phyloP scores from a whole-genome alignment of 176 grass and related monocot species.

The Calamus simplicifolius region DNA sequence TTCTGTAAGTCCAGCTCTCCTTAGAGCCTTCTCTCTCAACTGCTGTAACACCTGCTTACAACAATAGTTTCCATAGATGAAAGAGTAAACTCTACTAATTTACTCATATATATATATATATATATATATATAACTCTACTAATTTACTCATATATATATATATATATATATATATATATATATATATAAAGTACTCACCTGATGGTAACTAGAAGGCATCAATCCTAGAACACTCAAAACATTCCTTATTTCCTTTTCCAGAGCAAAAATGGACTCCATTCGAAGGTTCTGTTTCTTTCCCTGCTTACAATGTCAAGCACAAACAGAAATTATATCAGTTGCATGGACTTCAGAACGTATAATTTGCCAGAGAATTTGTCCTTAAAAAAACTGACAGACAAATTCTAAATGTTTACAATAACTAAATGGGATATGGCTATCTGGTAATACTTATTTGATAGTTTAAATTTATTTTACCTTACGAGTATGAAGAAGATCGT shows the following conservation, averaged over 20 bases:
- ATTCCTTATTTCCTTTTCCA: conserved; percentile 51
- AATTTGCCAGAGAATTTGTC: no score
- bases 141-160: no score
- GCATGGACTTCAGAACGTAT: no score
- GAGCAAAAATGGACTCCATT: conserved; percentile 46
- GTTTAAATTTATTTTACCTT: conserved; percentile 42
- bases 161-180: no score
- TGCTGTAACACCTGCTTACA: conserved; percentile 48
- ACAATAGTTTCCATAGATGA: neutral
- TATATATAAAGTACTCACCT: conserved; percentile 29
- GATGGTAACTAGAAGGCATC: conserved; percentile 52
- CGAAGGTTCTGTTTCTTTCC: conserved; percentile 69
- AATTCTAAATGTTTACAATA: no score
- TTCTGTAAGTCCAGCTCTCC: conserved; percentile 49
- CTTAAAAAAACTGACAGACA: no score
- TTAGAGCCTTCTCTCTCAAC: conserved; percentile 63
- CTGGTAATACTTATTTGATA: no score
- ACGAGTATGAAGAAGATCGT: conserved; percentile 74
- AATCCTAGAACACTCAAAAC: conserved; percentile 65
- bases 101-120: no score
- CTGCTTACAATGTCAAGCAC: conserved; percentile 27
- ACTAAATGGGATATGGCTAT: no score
- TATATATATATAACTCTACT: neutral
- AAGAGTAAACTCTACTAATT: neutral
- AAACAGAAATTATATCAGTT: conserved; percentile 2